These are phyloP conservation scores for Gossypium laxum DNA, from an alignment of 441 rosid species.

Conservation along the genomic window DNA sequence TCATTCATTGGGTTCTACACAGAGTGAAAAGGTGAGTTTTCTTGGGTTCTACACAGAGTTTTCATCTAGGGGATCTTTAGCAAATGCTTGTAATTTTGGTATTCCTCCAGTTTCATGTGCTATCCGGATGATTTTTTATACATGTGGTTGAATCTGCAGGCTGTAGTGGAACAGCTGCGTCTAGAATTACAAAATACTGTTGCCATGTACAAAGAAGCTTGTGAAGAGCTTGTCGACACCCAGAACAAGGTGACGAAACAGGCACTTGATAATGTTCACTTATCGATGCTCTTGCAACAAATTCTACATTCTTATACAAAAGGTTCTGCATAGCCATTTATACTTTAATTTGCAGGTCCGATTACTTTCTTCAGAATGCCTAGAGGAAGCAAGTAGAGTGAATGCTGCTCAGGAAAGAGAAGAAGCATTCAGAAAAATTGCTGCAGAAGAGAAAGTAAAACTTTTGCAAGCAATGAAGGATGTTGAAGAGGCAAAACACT, in stretches of 20 bases:
- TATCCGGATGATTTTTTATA: slow-evolving; percentile 12
- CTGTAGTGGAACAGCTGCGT: slow-evolving; percentile 56
- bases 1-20: slow-evolving; percentile 23
- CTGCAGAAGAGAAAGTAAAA: slow-evolving; percentile 58
- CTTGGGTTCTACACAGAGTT: slow-evolving; percentile 19
- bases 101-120: background rate
- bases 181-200: slow-evolving; percentile 51
- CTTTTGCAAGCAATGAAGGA: slow-evolving; percentile 51
- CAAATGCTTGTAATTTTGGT: background rate
- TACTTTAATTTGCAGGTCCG: slow-evolving; percentile 40
- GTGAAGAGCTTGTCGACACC: slow-evolving; percentile 63
- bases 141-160: slow-evolving; percentile 42
- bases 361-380: slow-evolving; percentile 53
- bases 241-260: slow-evolving; percentile 51
- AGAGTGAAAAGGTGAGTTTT: background rate
- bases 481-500: slow-evolving; percentile 52
- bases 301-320: background rate
- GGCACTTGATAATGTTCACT: slow-evolving; percentile 4
- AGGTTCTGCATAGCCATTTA: background rate
- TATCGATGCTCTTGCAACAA: background rate
- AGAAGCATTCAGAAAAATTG: slow-evolving; percentile 52
- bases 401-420: slow-evolving; percentile 57
- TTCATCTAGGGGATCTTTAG: too few species aligned
- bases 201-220: slow-evolving; percentile 55
- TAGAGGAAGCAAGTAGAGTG: slow-evolving; percentile 56